Base-by-base conservation (phyloP, 2,329 filamentous ascomycete genomes). In the Xylaria sp. region DNA sequence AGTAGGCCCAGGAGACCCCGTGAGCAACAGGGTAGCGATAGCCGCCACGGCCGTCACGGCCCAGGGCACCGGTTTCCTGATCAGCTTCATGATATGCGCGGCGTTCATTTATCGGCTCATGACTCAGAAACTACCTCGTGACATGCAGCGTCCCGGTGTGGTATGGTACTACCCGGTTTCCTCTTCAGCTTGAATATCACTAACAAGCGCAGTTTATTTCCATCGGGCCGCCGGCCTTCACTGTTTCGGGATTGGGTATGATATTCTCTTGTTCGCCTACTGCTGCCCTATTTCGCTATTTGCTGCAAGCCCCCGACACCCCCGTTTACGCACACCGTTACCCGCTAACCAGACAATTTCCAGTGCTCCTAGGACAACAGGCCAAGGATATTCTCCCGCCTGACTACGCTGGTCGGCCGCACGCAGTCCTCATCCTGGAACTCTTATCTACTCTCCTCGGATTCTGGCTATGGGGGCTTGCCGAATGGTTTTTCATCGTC, bases 101-200 rank as follows among this genome's bases (percentile, higher is more conserved):
- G 92, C 93, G 59, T 96, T 94, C 77, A 88, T 97, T 59, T 96
- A 96, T 78, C 89, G 93, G 36, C 85, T 97, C 33, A 96, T 96
- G 93, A 95, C 93, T 0, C 92, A 95, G 76, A 96, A 96, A 75
- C 84, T 97, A 0, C 93, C 93, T 0, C 86, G 88, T 64, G 93
- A 95, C 76, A 89, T 87, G 51, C 86, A 93, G 23, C 88, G 93
- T 12, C 93, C 93, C 0, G 93, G 91, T 75, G 94, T 97, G 67
- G 84, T 85, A 58, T 74, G 70, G 80, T 75, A 23, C 31, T 23
- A 2, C 39, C 33, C 12, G 23, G 33, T 13, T 18, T 62, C 15
- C 12, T 12, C 23, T 20, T 3, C 3, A 46, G n/a, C 15, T 43
- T n/a, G 31, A 25, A 12, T n/a, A 9, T 55, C 18, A n/a, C 55